Base-by-base conservation (phyloP, 805 yeast genomes). In the Yarrowia sp. region DNA sequence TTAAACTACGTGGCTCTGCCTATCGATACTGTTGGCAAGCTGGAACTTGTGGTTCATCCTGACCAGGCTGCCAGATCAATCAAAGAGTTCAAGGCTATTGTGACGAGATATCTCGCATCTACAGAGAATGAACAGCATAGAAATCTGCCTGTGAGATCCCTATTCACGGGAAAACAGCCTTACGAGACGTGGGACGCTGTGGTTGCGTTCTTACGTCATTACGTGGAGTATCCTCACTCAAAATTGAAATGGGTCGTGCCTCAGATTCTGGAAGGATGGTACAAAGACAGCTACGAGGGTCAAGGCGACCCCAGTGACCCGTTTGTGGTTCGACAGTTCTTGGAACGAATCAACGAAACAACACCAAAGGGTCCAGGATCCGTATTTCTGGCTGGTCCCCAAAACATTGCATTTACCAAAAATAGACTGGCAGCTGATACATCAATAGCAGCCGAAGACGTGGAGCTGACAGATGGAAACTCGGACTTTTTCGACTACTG, bases 161-260 rank as follows among this genome's bases (percentile, higher is more conserved):
- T 58, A 9, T 43, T 58, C 15, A 56, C 49, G 4, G 64, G 40
- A 1, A 42, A 43, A 15, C 64, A 58, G 50, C n/a, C 64, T 2
- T 58, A 58, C 24, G 50, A 43, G 4, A 58, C 64, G 15, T 61
- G 66, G 66, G 55, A 61, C 9, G 55, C 66, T 1, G 66, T 61
- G 36, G 53, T 46, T 2, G 66, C 36, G 2, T 61, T 61, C 19
- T 38, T 61, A 1, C 17, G 66, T 14, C 66, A 46, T 12, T 61
- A 46, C 24, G 55, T 46, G 38, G 55, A 46, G 10, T 61, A 61
- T 17, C 66, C 66, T 3, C 66, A 61, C n/a, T 17, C 33, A 10
- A 58, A 43, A 0, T 50, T 58, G 14, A n/a, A 20, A n/a, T 58
- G 64, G 64, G 64, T 58, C 6, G 64, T 58, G 8, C 64, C 64